A percentile compares a stretch with the other conserved stretches of the same genome.
These are phyloP conservation scores for Striga asiatica DNA, from an alignment of 257 asterid species.

Conservation along the genomic window DNA sequence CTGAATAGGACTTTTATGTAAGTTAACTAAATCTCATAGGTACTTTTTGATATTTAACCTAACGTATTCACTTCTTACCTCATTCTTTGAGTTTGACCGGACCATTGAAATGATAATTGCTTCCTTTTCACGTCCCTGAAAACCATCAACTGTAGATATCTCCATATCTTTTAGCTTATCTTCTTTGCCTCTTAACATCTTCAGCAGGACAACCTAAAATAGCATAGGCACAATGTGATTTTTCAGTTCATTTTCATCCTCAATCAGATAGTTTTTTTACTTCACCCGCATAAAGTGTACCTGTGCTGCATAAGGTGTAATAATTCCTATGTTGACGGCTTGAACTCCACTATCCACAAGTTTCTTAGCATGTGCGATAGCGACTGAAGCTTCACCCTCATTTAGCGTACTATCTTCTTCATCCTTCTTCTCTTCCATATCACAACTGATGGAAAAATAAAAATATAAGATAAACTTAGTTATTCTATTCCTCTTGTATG, in stretches of 20 bases:
- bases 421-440: conserved; percentile 96
- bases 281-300: conserved; percentile 20
- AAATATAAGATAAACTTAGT: too few species aligned
- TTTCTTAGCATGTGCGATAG: conserved; percentile 84
- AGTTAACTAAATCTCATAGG: too few species aligned
- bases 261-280: background rate
- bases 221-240: background rate
- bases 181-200: conserved; percentile 64
- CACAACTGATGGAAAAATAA: conserved; percentile 49
- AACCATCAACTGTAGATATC: conserved; percentile 96
- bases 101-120: conserved; percentile 97
- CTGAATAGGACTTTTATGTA: too few species aligned
- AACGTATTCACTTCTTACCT: too few species aligned
- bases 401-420: conserved; percentile 89
- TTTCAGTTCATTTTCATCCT: background rate
- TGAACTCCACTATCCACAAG: conserved; percentile 76
- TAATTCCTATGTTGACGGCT: conserved; percentile 75
- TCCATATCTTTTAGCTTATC: conserved; percentile 74
- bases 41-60: too few species aligned
- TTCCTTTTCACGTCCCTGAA: conserved; percentile 97
- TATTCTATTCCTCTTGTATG: background rate
- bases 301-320: conserved; percentile 96
- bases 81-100: conserved; percentile 82
- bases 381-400: conserved; percentile 90
- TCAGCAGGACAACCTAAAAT: conserved; percentile 71